Percentiles rank a stretch among this genome's conserved stretches.
Evolutionary conservation across 805 yeast genomes (phyloP).

Genomic region (Sugiyamaella floridensis): DNA sequence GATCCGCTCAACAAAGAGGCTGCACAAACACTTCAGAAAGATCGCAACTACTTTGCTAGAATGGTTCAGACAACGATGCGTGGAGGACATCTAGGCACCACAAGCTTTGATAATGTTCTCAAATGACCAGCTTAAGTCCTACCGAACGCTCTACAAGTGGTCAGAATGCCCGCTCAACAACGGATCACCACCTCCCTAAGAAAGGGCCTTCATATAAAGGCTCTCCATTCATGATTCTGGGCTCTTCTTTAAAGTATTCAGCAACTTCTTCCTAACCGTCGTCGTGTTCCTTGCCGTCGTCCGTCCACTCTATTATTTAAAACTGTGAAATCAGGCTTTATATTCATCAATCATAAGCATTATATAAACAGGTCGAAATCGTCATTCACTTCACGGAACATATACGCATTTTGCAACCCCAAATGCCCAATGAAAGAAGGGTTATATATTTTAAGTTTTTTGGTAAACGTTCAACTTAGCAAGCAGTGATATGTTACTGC

Average conservation of each 20-base stretch:
- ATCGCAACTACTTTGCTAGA: conserved; percentile 43
- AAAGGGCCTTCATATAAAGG: no score
- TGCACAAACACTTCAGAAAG: conserved; percentile 45
- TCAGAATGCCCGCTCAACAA: no score
- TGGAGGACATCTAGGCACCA: conserved; percentile 59
- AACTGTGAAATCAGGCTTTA: neutral
- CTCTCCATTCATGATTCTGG: neutral
- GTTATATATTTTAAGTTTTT: neutral
- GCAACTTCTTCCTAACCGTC: no score
- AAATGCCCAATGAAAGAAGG: conserved; percentile 10
- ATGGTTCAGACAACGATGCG: conserved; percentile 59
- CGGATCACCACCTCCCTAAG: no score
- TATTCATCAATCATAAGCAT: conserved; percentile 4
- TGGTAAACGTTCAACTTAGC: neutral
- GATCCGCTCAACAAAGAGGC: conserved; percentile 94
- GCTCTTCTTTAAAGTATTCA: neutral
- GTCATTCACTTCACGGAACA: conserved; percentile 24
- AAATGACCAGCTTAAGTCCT: neutral
- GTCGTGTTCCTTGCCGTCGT: no score
- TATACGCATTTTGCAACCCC: conserved; percentile 14
- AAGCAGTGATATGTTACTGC: neutral
- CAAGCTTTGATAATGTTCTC: conserved; percentile 54
- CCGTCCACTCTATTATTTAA: neutral
- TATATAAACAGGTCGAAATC: conserved; percentile 11
- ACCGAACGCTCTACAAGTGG: no score